Evolutionary conservation across 1,139 yeast genomes (phyloP).

Genomic region (Pichia sp.): DNA sequence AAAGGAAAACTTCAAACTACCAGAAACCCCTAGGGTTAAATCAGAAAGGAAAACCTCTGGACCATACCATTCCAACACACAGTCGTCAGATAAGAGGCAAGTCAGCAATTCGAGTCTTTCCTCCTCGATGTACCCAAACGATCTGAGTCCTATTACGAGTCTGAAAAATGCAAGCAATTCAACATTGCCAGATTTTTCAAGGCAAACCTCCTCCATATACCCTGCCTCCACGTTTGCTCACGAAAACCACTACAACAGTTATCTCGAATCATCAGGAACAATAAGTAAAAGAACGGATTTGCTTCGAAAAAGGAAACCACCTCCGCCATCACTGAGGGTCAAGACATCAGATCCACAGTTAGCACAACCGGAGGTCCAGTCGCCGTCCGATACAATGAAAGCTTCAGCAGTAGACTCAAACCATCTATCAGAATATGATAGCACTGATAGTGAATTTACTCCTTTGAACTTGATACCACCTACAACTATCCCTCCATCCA

Average conservation of each 20-base stretch:
- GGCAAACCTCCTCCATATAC: slow-evolving; percentile 17
- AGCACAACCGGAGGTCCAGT: not conserved
- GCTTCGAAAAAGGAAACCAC: slow-evolving; percentile 17
- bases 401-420: not conserved
- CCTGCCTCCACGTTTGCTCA: slow-evolving; percentile 8
- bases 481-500: not conserved
- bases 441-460: slow-evolving; percentile 17
- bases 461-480: slow-evolving; percentile 11
- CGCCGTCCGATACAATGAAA: slow-evolving; percentile 3
- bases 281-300: slow-evolving; percentile 10
- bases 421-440: slow-evolving; percentile 1
- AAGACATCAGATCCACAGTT: not conserved
- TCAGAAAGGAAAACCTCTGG: not conserved
- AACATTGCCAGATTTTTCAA: slow-evolving; percentile 11
- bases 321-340: slow-evolving; percentile 13
- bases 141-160: not conserved
- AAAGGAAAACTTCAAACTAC: not conserved
- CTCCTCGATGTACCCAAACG: slow-evolving; percentile 15
- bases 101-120: slow-evolving; percentile 10
- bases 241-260: not conserved
- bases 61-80: not conserved
- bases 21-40: not conserved
- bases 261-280: not conserved
- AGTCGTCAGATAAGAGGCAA: not conserved
- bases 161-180: slow-evolving; percentile 5